Base-by-base conservation (phyloP, 495 filamentous ascomycete genomes). In the Xylaria flabelliformis region DNA sequence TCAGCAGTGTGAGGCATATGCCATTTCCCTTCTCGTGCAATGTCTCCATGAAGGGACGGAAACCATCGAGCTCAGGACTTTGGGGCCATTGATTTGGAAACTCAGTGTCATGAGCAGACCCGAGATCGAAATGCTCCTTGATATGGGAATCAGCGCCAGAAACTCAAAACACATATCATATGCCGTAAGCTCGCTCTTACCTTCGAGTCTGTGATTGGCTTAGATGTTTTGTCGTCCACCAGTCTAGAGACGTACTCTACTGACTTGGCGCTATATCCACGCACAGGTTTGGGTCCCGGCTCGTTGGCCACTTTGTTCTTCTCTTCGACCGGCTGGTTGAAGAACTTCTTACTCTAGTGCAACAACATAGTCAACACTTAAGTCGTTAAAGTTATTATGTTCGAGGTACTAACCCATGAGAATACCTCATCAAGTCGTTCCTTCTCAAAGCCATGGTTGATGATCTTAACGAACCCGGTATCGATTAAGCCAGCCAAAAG, bases 91-190 rank as follows among this genome's bases (percentile, higher is more conserved):
- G 58, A 61, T 79, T 81, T 42, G 80, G 76, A 71, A 73, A 82
- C 19, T 72, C 50, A 3, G 3, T 48, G 68, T 81, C 80, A 42
- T 70, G 26, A 9, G 56, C 17, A 1, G 73, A 71, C n/a, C 80
- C 80, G 19, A 58, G 55, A 64, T 81, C 79, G 64, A 82, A 82
- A 62, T 70, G 69, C 44, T 82, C 80, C 79, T 82, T 2, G 55
- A 50, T 61, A 39, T 17, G 26, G 4, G n/a, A 17, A 41, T 34
- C 29, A 68, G 41, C n/a, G 9, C 12, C 26, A 17, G 26, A 26
- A 17, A 32, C 53, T 32, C 6, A 26, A 56, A 56, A 56, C 4
- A 12, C 10, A 5, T 3, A 7, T 10, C 6, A 17, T 32, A 4
- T 56, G 26, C 10, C 17, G 24, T 9, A 13, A 24, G 5, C 26